Conservation (phyloP, 352 stramenopile species). For the Globisporangium heterothallicum region DNA sequence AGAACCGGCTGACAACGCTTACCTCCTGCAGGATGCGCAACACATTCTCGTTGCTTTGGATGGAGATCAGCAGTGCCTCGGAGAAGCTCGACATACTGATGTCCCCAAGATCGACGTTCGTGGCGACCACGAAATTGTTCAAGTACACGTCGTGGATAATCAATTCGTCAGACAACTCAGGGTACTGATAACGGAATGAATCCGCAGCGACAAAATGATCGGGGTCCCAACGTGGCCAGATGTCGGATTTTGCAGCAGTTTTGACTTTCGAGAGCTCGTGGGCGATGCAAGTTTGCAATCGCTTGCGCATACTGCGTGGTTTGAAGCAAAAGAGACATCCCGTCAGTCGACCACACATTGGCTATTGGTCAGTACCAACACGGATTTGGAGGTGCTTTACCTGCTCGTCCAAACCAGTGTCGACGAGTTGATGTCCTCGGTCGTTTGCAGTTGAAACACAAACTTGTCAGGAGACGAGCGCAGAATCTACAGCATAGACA, state of each 20-base stretch:
- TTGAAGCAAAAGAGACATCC: not conserved
- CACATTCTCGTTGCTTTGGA: constrained; percentile 80
- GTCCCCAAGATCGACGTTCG: constrained; percentile 52
- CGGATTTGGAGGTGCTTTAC: too few relatives aligned
- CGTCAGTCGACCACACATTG: too few relatives aligned
- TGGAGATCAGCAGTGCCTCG: constrained; percentile 71
- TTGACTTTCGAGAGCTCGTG: constrained; percentile 67
- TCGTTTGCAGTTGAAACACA: constrained; percentile 48
- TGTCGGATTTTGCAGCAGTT: constrained; percentile 34
- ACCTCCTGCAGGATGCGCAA: constrained; percentile 70
- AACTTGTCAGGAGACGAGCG: constrained; percentile 56
- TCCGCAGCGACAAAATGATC: constrained; percentile 84
- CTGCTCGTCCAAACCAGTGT: constrained; percentile 71
- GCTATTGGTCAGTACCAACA: too few relatives aligned
- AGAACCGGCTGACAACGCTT: constrained; percentile 2
- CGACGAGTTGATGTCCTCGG: constrained; percentile 53
- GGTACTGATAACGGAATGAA: constrained; percentile 83
- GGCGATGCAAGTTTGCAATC: constrained; percentile 44
- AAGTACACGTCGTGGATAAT: constrained; percentile 81
- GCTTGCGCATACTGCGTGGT: constrained; percentile 45
- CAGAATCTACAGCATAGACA: constrained; percentile 33
- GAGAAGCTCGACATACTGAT: constrained; percentile 77
- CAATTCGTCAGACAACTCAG: constrained; percentile 63
- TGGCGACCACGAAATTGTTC: constrained; percentile 64
- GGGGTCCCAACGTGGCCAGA: constrained; percentile 73